A percentile compares a stretch with the other conserved stretches of the same genome.
These are phyloP conservation scores for Eimeria tenella DNA, from an alignment of 169 alveolate species.

Conservation along the genomic window DNA sequence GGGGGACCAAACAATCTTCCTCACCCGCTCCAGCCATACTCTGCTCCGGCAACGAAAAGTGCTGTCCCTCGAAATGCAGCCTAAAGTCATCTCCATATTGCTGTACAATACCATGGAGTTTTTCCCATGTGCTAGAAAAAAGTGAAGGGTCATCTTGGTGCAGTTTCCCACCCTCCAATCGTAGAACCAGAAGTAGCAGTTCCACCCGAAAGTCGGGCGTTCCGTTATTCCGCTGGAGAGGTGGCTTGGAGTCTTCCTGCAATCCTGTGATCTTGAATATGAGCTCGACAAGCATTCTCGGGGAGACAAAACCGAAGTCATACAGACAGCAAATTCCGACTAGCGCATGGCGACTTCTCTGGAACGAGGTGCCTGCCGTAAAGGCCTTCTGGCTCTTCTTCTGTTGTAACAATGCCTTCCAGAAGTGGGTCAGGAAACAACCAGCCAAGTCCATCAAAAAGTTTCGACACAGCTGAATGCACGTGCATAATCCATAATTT, in stretches of 20 bases:
- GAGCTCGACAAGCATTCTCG: slow-evolving; percentile 47
- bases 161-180: slow-evolving; percentile 77
- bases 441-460: slow-evolving; percentile 38
- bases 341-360: slow-evolving; percentile 44
- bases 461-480: slow-evolving; percentile 34
- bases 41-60: not conserved
- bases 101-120: slow-evolving; percentile 37
- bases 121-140: slow-evolving; percentile 65
- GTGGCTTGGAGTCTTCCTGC: not conserved
- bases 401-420: slow-evolving; percentile 21
- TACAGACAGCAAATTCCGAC: slow-evolving; percentile 68
- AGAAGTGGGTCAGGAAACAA: slow-evolving; percentile 41
- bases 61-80: not conserved
- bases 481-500: not conserved
- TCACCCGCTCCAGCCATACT: slow-evolving; percentile 6
- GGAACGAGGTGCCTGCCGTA: slow-evolving; percentile 23
- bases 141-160: slow-evolving; percentile 58
- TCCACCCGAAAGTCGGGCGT: slow-evolving; percentile 72
- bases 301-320: slow-evolving; percentile 59
- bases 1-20: not conserved
- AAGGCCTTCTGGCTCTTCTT: not conserved
- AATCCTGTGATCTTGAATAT: slow-evolving; percentile 7
- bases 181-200: slow-evolving; percentile 64
- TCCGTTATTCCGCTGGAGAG: not conserved
- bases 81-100: not conserved